Conservation (phyloP, 139 green algal genomes). For the Chlorella sorokiniana region DNA sequence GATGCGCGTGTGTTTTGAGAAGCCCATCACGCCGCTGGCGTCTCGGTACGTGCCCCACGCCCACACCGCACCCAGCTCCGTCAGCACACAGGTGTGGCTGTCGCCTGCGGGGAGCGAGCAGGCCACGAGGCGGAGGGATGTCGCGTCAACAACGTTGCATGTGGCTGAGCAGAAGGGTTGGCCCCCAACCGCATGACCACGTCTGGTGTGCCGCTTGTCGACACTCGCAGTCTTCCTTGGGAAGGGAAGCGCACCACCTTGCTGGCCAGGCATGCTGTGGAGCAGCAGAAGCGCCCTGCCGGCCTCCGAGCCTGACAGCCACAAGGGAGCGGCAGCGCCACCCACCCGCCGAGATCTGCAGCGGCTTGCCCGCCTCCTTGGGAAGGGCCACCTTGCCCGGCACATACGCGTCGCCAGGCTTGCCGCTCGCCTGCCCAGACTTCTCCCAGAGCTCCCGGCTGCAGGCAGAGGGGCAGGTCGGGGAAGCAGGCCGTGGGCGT, state of each 20-base stretch:
- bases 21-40: constrained; percentile 72
- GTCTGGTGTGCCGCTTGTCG: no score
- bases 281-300: no score
- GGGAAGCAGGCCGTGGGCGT: no score
- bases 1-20: constrained; percentile 48
- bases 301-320: no score
- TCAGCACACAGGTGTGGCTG: constrained; percentile 81
- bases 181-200: no score
- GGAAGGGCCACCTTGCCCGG: constrained; percentile 58
- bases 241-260: no score
- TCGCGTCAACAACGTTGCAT: not conserved
- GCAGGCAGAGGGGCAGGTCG: not conserved
- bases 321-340: not conserved
- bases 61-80: constrained; percentile 70
- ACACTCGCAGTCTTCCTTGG: no score
- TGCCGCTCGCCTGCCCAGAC: constrained; percentile 14
- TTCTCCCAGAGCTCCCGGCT: constrained; percentile 60
- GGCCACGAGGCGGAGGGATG: not conserved
- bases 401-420: constrained; percentile 50
- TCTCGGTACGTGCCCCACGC: constrained; percentile 89
- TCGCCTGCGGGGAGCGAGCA: constrained; percentile 58
- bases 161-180: no score
- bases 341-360: constrained; percentile 68
- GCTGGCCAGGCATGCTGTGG: no score
- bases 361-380: constrained; percentile 30